Evolutionary conservation across 2,329 filamentous ascomycete genomes (phyloP).

Genomic region (Aspergillus sp.): DNA sequence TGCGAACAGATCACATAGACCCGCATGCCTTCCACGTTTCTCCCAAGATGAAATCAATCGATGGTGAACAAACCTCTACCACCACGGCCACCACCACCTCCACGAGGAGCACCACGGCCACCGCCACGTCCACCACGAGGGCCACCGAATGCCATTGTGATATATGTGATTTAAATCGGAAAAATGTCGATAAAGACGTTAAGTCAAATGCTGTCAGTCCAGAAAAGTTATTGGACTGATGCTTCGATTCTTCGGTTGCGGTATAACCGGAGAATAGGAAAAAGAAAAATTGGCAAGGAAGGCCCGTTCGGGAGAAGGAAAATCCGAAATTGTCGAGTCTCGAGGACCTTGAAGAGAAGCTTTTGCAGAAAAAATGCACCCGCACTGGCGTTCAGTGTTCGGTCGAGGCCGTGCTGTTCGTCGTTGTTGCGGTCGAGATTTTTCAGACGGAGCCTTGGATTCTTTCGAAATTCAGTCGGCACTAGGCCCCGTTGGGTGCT

Average conservation of each 20-base stretch:
- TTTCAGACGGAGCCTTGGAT: constrained; percentile 40
- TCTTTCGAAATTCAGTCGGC: constrained; percentile 43
- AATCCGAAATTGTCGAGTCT: constrained; percentile 14
- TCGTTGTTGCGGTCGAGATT: constrained; percentile 44
- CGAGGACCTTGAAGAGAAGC: constrained; percentile 23
- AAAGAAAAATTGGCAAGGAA: background rate
- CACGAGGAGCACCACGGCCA: constrained; percentile 31
- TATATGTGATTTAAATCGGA: constrained; percentile 14
- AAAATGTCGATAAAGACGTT: constrained; percentile 7
- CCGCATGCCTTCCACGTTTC: background rate
- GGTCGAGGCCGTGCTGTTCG: constrained; percentile 39
- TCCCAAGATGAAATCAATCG: constrained; percentile 9
- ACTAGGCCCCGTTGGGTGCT: constrained; percentile 31
- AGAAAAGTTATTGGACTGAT: constrained; percentile 12
- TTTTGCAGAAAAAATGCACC: constrained; percentile 26
- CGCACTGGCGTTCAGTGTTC: constrained; percentile 31
- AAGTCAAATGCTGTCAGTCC: constrained; percentile 15
- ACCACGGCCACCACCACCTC: constrained; percentile 49
- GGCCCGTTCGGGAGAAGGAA: constrained; percentile 13
- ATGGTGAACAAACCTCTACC: constrained; percentile 33
- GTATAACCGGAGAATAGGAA: constrained; percentile 7
- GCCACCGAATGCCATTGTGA: constrained; percentile 40
- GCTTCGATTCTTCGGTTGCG: constrained; percentile 5
- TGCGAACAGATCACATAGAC: background rate
- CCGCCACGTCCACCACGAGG: constrained; percentile 34